Conservation (phyloP, 108 stramenopile species). For the Fistulifera solaris region DNA sequence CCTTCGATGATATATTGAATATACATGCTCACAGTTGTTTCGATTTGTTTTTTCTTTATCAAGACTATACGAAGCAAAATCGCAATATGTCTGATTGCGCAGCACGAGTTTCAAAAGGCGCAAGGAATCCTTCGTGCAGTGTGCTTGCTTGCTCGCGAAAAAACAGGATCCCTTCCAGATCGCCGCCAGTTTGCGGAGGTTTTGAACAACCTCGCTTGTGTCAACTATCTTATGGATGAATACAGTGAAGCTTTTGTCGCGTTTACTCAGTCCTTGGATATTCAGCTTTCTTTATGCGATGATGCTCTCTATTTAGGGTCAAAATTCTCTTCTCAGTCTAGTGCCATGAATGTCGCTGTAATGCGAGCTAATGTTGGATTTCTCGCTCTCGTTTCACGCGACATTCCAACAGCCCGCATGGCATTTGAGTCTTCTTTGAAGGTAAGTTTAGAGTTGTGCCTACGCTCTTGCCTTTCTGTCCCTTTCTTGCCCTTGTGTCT, state of each 20-base stretch:
- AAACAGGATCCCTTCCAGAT: constrained; percentile 15
- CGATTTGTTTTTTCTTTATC: neutral
- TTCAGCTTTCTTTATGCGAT: constrained; percentile 21
- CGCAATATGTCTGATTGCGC: constrained; percentile 32
- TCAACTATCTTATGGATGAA: constrained; percentile 27
- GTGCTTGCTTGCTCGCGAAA: constrained; percentile 12
- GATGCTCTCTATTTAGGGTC: constrained; percentile 31
- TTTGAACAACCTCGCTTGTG: constrained; percentile 44
- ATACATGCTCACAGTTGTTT: neutral
- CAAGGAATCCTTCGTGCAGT: constrained; percentile 21
- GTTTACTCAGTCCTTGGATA: constrained; percentile 31
- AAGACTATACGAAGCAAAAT: constrained; percentile 27
- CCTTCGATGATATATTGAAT: too few relatives aligned
- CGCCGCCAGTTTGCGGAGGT: constrained; percentile 34
- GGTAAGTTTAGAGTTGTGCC: constrained; percentile 9
- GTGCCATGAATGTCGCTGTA: constrained; percentile 33
- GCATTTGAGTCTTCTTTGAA: constrained; percentile 31
- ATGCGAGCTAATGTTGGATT: constrained; percentile 37
- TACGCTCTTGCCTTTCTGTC: neutral
- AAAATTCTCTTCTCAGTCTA: constrained; percentile 14
- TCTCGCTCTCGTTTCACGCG: constrained; percentile 24
- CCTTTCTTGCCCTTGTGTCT: neutral
- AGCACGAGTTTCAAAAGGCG: constrained; percentile 24
- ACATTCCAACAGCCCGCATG: constrained; percentile 16
- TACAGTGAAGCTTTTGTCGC: constrained; percentile 14